A percentile compares a stretch with the other conserved stretches of the same genome.
Conservation (phyloP, 164 flowering plant species). For the Umbellularia californica region DNA sequence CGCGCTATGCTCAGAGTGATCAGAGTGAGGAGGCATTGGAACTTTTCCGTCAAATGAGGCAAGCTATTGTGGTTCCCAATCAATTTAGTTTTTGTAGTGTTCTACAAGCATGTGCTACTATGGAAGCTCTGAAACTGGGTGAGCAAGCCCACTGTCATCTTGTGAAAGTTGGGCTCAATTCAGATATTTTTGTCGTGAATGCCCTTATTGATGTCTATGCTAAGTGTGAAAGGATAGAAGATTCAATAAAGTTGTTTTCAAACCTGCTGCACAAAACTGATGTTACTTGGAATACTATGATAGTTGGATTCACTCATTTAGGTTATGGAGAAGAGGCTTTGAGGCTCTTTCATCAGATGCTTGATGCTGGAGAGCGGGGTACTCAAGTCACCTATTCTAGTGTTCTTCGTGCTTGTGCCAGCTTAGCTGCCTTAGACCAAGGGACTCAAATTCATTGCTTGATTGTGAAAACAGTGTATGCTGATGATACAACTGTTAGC, state of each 20-base stretch:
- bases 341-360: constrained; percentile 51
- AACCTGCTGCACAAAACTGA: constrained; percentile 42
- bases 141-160: constrained; percentile 59
- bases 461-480: constrained; percentile 48
- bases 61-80: constrained; percentile 54
- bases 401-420: constrained; percentile 74
- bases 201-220: constrained; percentile 88
- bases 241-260: constrained; percentile 43
- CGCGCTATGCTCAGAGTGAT: constrained; percentile 65
- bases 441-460: constrained; percentile 70
- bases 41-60: constrained; percentile 57
- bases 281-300: constrained; percentile 90
- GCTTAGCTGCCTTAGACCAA: constrained; percentile 57
- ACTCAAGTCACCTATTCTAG: constrained; percentile 78
- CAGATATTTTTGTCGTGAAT: constrained; percentile 63
- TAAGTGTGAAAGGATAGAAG: constrained; percentile 64
- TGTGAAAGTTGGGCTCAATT: constrained; percentile 55
- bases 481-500: constrained; percentile 36
- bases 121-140: constrained; percentile 44
- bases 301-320: constrained; percentile 66
- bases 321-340: constrained; percentile 66
- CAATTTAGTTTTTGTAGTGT: constrained; percentile 75
- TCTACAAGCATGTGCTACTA: constrained; percentile 67
- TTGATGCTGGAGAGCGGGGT: constrained; percentile 32
- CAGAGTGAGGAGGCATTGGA: constrained; percentile 47